Percentiles rank a stretch among this genome's conserved stretches.
Evolutionary conservation across 306 rosid genomes (phyloP).

Genomic region (Potentilla sterilis): DNA sequence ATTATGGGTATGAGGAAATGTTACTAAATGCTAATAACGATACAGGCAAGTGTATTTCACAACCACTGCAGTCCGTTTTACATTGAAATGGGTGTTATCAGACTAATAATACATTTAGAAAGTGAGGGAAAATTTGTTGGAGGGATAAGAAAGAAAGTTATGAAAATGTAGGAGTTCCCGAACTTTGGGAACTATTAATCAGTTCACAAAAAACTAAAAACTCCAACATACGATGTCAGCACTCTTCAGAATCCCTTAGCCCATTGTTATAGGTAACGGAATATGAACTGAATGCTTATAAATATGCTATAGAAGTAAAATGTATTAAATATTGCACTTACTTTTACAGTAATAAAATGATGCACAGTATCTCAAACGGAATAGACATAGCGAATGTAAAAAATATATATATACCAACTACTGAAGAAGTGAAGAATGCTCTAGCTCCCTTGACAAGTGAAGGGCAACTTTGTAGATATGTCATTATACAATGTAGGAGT

Average conservation of each 20-base stretch:
- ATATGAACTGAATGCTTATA: not conserved
- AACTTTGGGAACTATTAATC: slow-evolving; percentile 27
- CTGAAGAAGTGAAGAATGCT: not conserved
- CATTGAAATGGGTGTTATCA: not conserved
- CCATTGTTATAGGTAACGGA: slow-evolving; percentile 16
- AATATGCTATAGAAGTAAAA: not conserved
- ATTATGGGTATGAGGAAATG: slow-evolving; percentile 2
- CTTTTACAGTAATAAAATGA: not conserved
- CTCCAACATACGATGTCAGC: slow-evolving; percentile 29
- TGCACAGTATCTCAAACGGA: not conserved
- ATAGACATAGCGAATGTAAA: not conserved
- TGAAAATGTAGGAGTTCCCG: slow-evolving; percentile 32
- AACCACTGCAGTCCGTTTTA: not conserved
- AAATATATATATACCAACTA: not conserved
- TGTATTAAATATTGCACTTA: not conserved
- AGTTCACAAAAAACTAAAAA: slow-evolving; percentile 32
- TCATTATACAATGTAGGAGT: slow-evolving; percentile 20
- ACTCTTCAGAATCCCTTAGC: slow-evolving; percentile 25
- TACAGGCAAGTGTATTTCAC: not conserved
- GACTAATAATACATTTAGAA: not conserved
- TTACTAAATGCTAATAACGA: not conserved
- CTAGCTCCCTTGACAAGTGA: not conserved
- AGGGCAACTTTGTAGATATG: not conserved
- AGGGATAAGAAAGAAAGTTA: not conserved
- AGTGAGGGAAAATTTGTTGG: not conserved